These are phyloP conservation scores for Pseudogymnoascus sp. DNA, from an alignment of 2,329 filamentous ascomycete species.

Conservation along the genomic window DNA sequence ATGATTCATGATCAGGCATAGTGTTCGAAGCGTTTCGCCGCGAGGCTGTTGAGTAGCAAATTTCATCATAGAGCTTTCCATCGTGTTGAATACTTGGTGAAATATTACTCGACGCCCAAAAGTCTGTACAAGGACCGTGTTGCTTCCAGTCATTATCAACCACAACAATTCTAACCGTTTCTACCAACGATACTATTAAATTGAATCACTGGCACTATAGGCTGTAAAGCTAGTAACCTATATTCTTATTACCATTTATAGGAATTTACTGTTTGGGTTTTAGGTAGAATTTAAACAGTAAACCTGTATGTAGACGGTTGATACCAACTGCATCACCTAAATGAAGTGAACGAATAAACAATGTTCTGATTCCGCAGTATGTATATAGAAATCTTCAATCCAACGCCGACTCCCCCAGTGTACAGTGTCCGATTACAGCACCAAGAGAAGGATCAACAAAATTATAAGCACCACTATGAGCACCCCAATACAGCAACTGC, in stretches of 20 bases:
- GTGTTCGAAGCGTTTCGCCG: slow-evolving; percentile 1
- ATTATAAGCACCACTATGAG: slow-evolving; percentile 85
- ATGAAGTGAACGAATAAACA: background rate
- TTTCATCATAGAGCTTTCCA: slow-evolving; percentile 5
- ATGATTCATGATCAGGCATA: slow-evolving; percentile 8
- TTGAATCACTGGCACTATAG: too few species aligned
- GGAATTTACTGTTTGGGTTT: too few species aligned
- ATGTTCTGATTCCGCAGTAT: background rate
- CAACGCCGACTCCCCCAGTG: background rate
- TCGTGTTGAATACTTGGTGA: background rate
- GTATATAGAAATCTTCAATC: background rate
- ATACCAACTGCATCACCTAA: background rate
- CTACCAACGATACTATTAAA: too few species aligned
- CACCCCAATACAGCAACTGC: slow-evolving; percentile 83
- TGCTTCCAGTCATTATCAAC: too few species aligned
- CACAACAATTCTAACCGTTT: too few species aligned
- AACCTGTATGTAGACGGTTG: background rate
- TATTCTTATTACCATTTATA: too few species aligned
- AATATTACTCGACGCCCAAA: background rate
- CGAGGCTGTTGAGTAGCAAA: slow-evolving; percentile 5
- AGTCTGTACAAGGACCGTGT: too few species aligned
- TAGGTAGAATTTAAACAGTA: too few species aligned
- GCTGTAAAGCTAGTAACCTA: too few species aligned
- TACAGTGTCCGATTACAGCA: slow-evolving; percentile 35
- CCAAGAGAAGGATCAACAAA: slow-evolving; percentile 67